Percentiles rank a stretch among this genome's conserved stretches.
Conservation (phyloP, 2,329 filamentous ascomycete genomes). For the Fusarium nisikadoi region DNA sequence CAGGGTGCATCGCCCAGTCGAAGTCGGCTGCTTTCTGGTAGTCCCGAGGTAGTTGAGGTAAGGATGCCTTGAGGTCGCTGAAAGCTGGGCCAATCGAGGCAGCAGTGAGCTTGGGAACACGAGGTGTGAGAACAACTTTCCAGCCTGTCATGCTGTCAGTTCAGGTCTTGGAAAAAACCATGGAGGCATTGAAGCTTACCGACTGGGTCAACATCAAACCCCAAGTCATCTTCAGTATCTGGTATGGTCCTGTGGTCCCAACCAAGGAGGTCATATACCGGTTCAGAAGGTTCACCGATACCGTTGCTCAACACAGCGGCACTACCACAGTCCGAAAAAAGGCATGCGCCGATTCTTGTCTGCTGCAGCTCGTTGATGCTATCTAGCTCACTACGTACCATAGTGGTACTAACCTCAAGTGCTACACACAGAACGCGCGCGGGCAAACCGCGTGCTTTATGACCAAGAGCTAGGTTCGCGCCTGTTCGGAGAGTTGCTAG, state of each 20-base stretch:
- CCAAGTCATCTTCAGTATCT: constrained; percentile 70
- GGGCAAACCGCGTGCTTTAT: constrained; percentile 65
- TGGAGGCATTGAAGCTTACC: constrained; percentile 53
- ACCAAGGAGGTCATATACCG: constrained; percentile 69
- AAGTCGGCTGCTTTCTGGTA: constrained; percentile 66
- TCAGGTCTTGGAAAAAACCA: not conserved
- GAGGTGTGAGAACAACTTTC: constrained; percentile 73
- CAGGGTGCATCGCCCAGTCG: constrained; percentile 80
- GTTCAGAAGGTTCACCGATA: constrained; percentile 58
- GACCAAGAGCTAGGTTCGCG: constrained; percentile 73
- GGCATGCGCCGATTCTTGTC: constrained; percentile 70
- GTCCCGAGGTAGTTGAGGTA: constrained; percentile 56
- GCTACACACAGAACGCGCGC: constrained; percentile 74
- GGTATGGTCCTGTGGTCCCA: constrained; percentile 73
- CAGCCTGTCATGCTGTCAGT: constrained; percentile 57
- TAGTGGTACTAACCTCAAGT: constrained; percentile 69
- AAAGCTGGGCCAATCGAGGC: constrained; percentile 65
- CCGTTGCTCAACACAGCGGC: constrained; percentile 73
- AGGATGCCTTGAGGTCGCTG: constrained; percentile 61
- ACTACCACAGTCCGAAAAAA: constrained; percentile 79
- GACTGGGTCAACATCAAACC: constrained; percentile 71
- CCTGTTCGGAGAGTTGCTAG: constrained; percentile 71
- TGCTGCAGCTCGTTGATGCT: constrained; percentile 68
- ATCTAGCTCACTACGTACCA: constrained; percentile 73
- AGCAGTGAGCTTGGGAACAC: constrained; percentile 68